These are phyloP conservation scores for Jamesozyma lodderae DNA, from an alignment of 805 yeast species.

Conservation along the genomic window DNA sequence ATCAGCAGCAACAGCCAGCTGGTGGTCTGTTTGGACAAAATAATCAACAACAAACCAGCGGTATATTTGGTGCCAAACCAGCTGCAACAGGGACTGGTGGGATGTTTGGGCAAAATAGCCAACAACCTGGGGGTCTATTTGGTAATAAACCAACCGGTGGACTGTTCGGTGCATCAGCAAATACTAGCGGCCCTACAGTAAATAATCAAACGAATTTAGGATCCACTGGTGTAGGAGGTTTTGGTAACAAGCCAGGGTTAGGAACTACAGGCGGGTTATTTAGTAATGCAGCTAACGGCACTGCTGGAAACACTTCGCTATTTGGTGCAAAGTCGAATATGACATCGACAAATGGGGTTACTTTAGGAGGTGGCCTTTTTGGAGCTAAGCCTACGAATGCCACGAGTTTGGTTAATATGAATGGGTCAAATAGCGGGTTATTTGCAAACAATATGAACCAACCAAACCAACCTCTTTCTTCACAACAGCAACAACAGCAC, in stretches of 20 bases:
- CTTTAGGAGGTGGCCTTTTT: conserved; percentile 15
- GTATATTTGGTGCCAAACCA: conserved; percentile 2
- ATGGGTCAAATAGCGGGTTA: conserved; percentile 38
- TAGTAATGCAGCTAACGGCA: conserved; percentile 2
- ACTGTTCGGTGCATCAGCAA: conserved; percentile 1
- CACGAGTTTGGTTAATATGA: conserved; percentile 13
- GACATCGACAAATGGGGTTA: not conserved
- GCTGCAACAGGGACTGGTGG: not conserved
- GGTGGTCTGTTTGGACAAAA: conserved; percentile 16
- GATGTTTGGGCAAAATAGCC: conserved; percentile 8
- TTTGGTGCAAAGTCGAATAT: conserved; percentile 30
- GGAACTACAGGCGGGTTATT: conserved; percentile 29
- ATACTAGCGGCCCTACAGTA: conserved; percentile 1
- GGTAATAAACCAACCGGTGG: conserved; percentile 13
- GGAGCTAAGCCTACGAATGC: conserved; percentile 29
- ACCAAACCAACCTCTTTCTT: not conserved
- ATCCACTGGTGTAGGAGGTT: conserved; percentile 1
- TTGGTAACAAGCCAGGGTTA: conserved; percentile 3
- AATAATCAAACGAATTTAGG: no score
- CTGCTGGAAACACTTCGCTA: conserved; percentile 7
- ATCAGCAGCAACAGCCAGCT: conserved; percentile 5
- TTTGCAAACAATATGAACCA: conserved; percentile 10
- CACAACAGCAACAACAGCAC: not conserved
- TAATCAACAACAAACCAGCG: not conserved
- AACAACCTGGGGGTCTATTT: conserved; percentile 19